Base-by-base conservation (phyloP, 2,329 filamentous ascomycete genomes). In the Ustulina deusta region DNA sequence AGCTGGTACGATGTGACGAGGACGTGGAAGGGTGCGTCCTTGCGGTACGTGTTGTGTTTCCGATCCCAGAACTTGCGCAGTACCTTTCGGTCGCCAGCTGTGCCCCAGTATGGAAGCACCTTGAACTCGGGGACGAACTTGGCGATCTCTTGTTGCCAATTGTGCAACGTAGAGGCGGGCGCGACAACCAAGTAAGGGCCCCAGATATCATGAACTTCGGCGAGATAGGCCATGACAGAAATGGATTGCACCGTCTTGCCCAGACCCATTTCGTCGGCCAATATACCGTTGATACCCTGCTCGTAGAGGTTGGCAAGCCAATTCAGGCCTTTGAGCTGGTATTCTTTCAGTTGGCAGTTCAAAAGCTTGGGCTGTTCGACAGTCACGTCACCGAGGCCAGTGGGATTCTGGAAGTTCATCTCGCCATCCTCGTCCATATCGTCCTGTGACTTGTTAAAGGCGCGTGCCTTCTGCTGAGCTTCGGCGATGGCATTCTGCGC, bases 361-460 rank as follows among this genome's bases (percentile, higher is more conserved):
- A 99, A 88, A 82, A 98, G 89, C 81, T 94, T 97, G 9, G 96
- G 96, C 79, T 99, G 96, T 70, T 94, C 91, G 64, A 99, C 93
- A 76, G 97, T 93, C 73, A 97, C 93, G 74, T 96, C 94, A 74
- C 95, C 95, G 74, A 99, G 86, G 76, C 95, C 96, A 3, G 94
- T 96, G 0, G 96, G 96, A 78, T 99, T 98, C 82, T 99, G 96
- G 85, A 99, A 99, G 83, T 99, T 99, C 92, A 99, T 93, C 82
- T 99, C 96, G 74, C 94, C 95, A 76, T 97, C 94, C 66, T 97
- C 94, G 72, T 96, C 92, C 79, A 92, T 89, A 65, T 88, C 89
- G 60, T 89, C 84, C 60, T 89, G 84, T 10, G 86, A 85, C 68
- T 93, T 90, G 82, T 98, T 97, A 86, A 99, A 99, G 10, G 93